A percentile compares a stretch with the other conserved stretches of the same genome.
phyloP scores from a whole-genome alignment of 768 basidiomycete genomes.

The Phallus indusiatus region DNA sequence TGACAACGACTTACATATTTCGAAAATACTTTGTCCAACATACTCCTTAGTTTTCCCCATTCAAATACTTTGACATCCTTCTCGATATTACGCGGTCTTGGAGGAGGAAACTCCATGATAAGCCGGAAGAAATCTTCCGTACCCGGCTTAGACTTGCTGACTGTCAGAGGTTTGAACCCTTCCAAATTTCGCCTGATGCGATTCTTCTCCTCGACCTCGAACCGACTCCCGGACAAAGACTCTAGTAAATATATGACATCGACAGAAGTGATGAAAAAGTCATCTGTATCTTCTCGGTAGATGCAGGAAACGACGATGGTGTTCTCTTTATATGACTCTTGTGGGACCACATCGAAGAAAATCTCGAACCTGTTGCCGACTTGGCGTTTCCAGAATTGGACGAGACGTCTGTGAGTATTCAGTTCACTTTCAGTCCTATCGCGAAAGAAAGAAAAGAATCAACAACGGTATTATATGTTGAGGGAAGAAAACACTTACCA shows the following conservation, averaged over 20 bases:
- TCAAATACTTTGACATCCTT: conserved; percentile 90
- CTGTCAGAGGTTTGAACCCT: conserved; percentile 81
- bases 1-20: conserved; percentile 58
- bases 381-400: conserved; percentile 74
- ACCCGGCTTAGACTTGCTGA: conserved; percentile 75
- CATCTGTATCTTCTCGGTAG: conserved; percentile 64
- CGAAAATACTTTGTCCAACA: conserved; percentile 68
- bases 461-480: conserved; percentile 46
- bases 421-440: conserved; percentile 62
- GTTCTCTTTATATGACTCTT: conserved; percentile 61
- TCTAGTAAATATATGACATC: conserved; percentile 93
- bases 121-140: conserved; percentile 85
- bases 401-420: conserved; percentile 65
- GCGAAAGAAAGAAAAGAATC: conserved; percentile 34
- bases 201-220: conserved; percentile 95
- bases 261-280: conserved; percentile 88
- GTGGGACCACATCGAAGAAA: conserved; percentile 65
- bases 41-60: conserved; percentile 61
- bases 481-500: conserved; percentile 23
- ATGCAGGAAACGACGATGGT: conserved; percentile 93
- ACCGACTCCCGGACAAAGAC: conserved; percentile 60
- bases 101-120: conserved; percentile 93
- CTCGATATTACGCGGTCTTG: conserved; percentile 93
- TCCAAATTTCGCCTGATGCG: conserved; percentile 91
- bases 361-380: conserved; percentile 70